phyloP scores from a whole-genome alignment of 1,284 basidiomycete species.

The Thecaphora frezii region DNA sequence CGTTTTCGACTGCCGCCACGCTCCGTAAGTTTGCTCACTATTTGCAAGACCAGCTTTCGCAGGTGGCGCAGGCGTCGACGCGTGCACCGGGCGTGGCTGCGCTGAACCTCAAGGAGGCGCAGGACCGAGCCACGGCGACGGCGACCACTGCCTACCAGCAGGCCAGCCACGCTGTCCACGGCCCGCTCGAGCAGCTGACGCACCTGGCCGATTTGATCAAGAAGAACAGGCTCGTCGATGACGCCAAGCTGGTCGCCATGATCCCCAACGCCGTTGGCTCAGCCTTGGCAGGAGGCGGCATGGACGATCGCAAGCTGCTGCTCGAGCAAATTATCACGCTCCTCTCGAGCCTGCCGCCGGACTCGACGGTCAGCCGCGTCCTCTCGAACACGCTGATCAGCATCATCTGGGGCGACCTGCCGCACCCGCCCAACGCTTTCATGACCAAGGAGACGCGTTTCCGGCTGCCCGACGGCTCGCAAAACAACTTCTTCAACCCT shows the following conservation, averaged over 20 bases:
- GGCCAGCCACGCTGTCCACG: constrained; percentile 2
- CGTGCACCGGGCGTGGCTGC: constrained; percentile 19
- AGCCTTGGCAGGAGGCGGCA: constrained; percentile 16
- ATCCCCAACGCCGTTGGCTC: constrained; percentile 12
- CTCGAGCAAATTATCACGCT: constrained; percentile 41
- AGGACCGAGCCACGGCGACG: constrained; percentile 10
- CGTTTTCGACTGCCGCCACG: background rate
- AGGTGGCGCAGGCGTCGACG: constrained; percentile 5
- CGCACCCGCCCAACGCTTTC: constrained; percentile 72
- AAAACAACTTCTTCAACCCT: constrained; percentile 73
- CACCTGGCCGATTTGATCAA: constrained; percentile 16
- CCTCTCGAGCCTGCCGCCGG: constrained; percentile 32
- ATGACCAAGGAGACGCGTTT: constrained; percentile 62
- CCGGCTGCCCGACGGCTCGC: constrained; percentile 56
- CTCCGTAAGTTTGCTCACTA: constrained; percentile 2
- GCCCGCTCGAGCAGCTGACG: constrained; percentile 12
- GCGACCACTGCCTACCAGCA: constrained; percentile 15
- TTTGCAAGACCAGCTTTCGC: constrained; percentile 20
- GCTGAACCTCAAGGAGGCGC: constrained; percentile 4
- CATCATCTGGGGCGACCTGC: constrained; percentile 64
- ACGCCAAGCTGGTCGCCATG: constrained; percentile 28
- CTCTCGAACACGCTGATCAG: constrained; percentile 31
- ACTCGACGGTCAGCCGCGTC: background rate
- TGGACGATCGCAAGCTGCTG: constrained; percentile 47
- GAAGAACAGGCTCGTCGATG: constrained; percentile 22